Evolutionary conservation across 306 rosid genomes (phyloP), one percentile per base, ranked within the genome.

Genomic region (Macrotyloma uniflorum): DNA sequence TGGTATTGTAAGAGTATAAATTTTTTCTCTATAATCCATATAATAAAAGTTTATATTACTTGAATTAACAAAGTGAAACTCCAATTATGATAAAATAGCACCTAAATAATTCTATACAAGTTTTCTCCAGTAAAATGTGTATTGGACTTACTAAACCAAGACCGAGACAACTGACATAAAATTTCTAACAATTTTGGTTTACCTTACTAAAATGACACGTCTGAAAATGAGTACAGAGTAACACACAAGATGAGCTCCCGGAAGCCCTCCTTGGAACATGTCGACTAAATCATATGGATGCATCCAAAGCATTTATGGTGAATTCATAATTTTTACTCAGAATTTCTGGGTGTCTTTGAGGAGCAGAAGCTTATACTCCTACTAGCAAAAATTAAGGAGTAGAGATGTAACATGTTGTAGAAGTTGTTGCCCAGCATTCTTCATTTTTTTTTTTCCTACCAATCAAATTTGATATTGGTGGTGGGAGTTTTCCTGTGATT

Each of bases 231-330:
- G 45, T 74, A 61, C 86, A 94, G 98, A 97, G 82, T 36, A 90
- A 89, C 80, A 89, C 96, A 47, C 85, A 83, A 71, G 96, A 90
- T 61, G 98, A 94, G 83, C 94, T 94, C 16, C 97, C 96, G 0
- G 98, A 94, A 83, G 82, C 80, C 13, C 91, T 94, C 24, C 77
- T 94, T 23, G 98, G 97, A 74, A 89, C 98, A 47, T 94, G 97
- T 72, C 82, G 96, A 62, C 87, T 94, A 45, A 94, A 86, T 80
- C 89, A 90, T 61, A 74, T 94, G 79, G 98, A 94, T 51, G 88
- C 87, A 23, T 85, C 96, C 8, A 91, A 90, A 84, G 79, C 97
- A 28, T 51, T 85, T 67, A 20, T 71, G 42, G 85, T 84, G 57
- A 85, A 73, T 33, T 81, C 77, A 8, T 90, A 71, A 79, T 11